Percentiles rank a stretch among this genome's conserved stretches.
These are phyloP conservation scores for Fusarium sp. DNA, from an alignment of 2,329 filamentous ascomycete species.

Conservation along the genomic window DNA sequence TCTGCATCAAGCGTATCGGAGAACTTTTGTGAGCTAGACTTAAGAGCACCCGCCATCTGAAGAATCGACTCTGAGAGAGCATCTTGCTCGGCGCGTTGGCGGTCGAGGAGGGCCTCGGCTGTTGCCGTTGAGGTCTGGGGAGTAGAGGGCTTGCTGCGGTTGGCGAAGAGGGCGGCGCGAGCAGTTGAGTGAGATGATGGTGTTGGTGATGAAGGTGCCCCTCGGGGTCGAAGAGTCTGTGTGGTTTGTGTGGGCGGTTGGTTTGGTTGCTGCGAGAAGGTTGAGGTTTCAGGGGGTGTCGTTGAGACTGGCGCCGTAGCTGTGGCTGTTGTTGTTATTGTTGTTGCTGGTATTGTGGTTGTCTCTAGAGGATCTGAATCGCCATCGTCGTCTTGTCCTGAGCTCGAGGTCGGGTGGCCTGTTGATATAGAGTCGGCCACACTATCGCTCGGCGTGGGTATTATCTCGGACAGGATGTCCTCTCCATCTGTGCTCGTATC, in stretches of 20 bases:
- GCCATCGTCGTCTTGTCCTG: conserved; percentile 47
- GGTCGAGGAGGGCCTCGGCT: conserved; percentile 79
- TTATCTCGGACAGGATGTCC: conserved; percentile 68
- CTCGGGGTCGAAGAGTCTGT: conserved; percentile 55
- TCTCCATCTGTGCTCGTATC: conserved; percentile 65
- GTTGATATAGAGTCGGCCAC: conserved; percentile 57
- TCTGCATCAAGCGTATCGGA: conserved; percentile 77
- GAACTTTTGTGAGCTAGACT: conserved; percentile 80
- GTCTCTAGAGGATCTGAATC: conserved; percentile 64
- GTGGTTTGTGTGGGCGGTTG: conserved; percentile 52
- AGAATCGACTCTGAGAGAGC: conserved; percentile 85
- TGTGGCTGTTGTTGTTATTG: conserved; percentile 13
- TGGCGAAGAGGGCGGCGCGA: conserved; percentile 62
- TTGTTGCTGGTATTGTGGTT: conserved; percentile 31
- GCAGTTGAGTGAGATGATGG: conserved; percentile 53
- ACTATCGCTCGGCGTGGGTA: conserved; percentile 68
- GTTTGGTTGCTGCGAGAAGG: conserved; percentile 14
- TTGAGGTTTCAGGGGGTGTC: conserved; percentile 29
- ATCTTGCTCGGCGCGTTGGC: conserved; percentile 86
- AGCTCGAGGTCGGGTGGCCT: conserved; percentile 41
- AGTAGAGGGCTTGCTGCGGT: conserved; percentile 54
- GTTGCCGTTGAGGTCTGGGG: conserved; percentile 62
- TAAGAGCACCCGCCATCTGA: conserved; percentile 81
- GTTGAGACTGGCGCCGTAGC: conserved; percentile 22
- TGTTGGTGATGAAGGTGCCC: conserved; percentile 39